These are phyloP conservation scores for Xylariomycetidae sp. DNA, from an alignment of 2,329 filamentous ascomycete genomes.

Conservation along the genomic window DNA sequence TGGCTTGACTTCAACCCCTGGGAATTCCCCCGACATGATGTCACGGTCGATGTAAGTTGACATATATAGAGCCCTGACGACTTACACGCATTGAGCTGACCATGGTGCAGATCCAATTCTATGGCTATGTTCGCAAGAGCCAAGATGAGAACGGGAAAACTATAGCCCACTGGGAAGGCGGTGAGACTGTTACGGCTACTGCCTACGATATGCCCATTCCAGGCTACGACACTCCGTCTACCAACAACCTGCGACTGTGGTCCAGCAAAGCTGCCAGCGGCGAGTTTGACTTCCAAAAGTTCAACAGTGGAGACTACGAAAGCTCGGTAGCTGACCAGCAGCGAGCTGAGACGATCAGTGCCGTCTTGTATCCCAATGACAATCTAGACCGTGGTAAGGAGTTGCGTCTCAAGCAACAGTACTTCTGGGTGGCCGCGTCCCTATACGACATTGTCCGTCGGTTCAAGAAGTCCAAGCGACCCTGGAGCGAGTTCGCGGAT, in stretches of 20 bases:
- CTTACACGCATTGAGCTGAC: slow-evolving; percentile 2
- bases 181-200: slow-evolving; percentile 85
- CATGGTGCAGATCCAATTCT: slow-evolving; percentile 73
- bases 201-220: slow-evolving; percentile 93
- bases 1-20: slow-evolving; percentile 99
- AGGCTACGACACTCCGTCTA: slow-evolving; percentile 82
- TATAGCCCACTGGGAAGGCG: slow-evolving; percentile 78
- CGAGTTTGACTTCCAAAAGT: slow-evolving; percentile 99
- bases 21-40: slow-evolving; percentile 95
- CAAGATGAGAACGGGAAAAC: slow-evolving; percentile 72
- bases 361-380: slow-evolving; percentile 95
- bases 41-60: slow-evolving; percentile 72
- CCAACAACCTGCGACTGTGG: slow-evolving; percentile 96
- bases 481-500: slow-evolving; percentile 88
- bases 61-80: neutral
- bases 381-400: slow-evolving; percentile 96
- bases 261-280: slow-evolving; percentile 95
- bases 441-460: slow-evolving; percentile 93
- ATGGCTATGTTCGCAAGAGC: slow-evolving; percentile 74
- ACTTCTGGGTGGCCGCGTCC: slow-evolving; percentile 98
- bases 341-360: slow-evolving; percentile 97
- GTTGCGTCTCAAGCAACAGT: slow-evolving; percentile 96
- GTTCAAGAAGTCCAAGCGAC: slow-evolving; percentile 93
- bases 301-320: slow-evolving; percentile 97
- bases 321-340: slow-evolving; percentile 97